These are phyloP conservation scores for Ampelomyces quisqualis DNA, from an alignment of 2,329 filamentous ascomycete genomes.

Conservation along the genomic window DNA sequence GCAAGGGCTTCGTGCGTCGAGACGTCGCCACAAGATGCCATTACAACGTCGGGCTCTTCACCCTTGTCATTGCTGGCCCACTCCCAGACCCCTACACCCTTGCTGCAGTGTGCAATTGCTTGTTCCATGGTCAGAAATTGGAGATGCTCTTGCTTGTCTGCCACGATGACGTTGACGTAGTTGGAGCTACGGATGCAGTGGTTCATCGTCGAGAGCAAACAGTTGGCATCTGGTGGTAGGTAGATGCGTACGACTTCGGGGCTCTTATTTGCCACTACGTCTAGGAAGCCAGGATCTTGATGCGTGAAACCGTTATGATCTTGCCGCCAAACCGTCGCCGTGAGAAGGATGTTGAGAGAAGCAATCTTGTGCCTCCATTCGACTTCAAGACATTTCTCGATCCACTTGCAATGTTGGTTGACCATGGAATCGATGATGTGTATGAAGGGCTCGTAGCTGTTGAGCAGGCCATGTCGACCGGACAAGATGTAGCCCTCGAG, in stretches of 20 bases:
- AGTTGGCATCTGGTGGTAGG: conserved; percentile 77
- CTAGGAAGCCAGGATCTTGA: conserved; percentile 77
- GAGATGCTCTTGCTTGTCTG: conserved; percentile 77
- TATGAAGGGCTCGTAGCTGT: conserved; percentile 81
- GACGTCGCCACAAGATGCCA: conserved; percentile 75
- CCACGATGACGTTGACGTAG: conserved; percentile 79
- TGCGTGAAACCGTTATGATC: conserved; percentile 84
- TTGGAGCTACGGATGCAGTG: conserved; percentile 73
- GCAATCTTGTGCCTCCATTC: conserved; percentile 73
- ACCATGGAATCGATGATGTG: conserved; percentile 85
- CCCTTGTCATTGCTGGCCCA: conserved; percentile 72
- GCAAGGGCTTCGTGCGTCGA: conserved; percentile 73
- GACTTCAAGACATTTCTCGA: conserved; percentile 78
- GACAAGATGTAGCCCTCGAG: conserved; percentile 76
- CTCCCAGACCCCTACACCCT: conserved; percentile 76
- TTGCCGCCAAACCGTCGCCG: conserved; percentile 77
- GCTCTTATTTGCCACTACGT: conserved; percentile 76
- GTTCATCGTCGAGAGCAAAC: conserved; percentile 71
- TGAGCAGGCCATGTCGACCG: conserved; percentile 73
- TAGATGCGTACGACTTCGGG: conserved; percentile 80
- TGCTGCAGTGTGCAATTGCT: conserved; percentile 73
- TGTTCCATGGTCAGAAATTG: conserved; percentile 74
- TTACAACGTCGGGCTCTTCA: conserved; percentile 69
- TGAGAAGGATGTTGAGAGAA: conserved; percentile 77
- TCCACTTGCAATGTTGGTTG: conserved; percentile 83